Evolutionary conservation across 345 rosid genomes (phyloP).

Genomic region (Eucalyptus grandis): DNA sequence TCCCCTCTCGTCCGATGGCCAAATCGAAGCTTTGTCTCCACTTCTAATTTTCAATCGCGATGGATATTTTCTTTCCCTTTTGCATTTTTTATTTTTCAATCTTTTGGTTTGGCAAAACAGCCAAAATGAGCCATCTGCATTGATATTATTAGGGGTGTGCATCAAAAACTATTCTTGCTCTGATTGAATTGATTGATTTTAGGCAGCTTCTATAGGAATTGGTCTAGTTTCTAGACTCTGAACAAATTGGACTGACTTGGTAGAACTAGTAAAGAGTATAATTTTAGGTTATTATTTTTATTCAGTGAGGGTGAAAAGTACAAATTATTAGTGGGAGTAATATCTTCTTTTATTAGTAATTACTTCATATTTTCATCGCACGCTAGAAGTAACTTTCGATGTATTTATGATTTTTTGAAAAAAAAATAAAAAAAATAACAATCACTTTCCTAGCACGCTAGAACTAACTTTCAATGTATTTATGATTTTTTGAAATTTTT

Average conservation of each 20-base stretch:
- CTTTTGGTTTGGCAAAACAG: not conserved
- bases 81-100: not conserved
- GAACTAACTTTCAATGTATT: too few relatives aligned
- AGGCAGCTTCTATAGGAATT: not conserved
- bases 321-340: too few relatives aligned
- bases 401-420: too few relatives aligned
- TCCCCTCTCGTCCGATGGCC: not conserved
- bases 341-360: not conserved
- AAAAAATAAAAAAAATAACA: fast-evolving
- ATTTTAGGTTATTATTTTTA: too few relatives aligned
- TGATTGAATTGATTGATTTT: fast-evolving
- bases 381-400: fast-evolving
- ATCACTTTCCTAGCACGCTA: too few relatives aligned
- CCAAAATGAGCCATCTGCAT: fast-evolving
- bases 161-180: too few relatives aligned
- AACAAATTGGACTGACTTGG: not conserved
- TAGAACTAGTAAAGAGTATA: too few relatives aligned
- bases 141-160: fast-evolving
- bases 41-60: not conserved
- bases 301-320: too few relatives aligned
- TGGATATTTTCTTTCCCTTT: not conserved
- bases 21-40: not conserved
- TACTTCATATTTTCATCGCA: too few relatives aligned
- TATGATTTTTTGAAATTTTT: too few relatives aligned
- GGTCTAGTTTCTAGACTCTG: too few relatives aligned